Conservation (phyloP, 768 basidiomycete species). For the Fistulinella prunicolor region DNA sequence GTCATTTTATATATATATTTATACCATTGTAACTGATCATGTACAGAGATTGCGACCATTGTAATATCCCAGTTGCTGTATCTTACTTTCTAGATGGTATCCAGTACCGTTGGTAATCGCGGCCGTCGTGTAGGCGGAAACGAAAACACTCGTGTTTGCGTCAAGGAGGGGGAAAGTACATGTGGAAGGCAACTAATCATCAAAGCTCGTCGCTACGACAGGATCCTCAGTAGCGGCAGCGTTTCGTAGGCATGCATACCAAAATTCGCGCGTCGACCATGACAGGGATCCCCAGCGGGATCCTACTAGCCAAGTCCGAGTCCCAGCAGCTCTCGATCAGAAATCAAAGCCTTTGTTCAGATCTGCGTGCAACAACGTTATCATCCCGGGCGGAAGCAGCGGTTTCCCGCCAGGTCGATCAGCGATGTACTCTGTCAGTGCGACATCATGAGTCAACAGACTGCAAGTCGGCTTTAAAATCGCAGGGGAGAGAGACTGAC, state of each 20-base stretch:
- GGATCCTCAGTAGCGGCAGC: no score
- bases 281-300: no score
- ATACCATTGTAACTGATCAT: conserved; percentile 16
- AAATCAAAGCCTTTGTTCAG: conserved; percentile 80
- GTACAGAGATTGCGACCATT: conserved; percentile 3
- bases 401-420: conserved; percentile 54
- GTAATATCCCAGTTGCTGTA: conserved; percentile 25
- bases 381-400: conserved; percentile 87
- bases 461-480: neutral
- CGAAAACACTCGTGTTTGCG: neutral
- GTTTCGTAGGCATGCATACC: no score
- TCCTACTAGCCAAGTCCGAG: no score
- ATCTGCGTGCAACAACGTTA: conserved; percentile 78
- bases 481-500: conserved; percentile 42
- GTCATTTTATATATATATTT: neutral
- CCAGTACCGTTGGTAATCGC: neutral
- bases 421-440: conserved; percentile 47
- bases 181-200: no score
- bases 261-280: no score
- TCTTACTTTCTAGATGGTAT: conserved; percentile 11
- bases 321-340: neutral
- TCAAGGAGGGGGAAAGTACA: neutral
- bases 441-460: neutral
- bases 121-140: neutral
- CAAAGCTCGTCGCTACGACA: no score